Evolutionary conservation across 495 filamentous ascomycete genomes (phyloP).

Genomic region (Hypoxylon trugodes): DNA sequence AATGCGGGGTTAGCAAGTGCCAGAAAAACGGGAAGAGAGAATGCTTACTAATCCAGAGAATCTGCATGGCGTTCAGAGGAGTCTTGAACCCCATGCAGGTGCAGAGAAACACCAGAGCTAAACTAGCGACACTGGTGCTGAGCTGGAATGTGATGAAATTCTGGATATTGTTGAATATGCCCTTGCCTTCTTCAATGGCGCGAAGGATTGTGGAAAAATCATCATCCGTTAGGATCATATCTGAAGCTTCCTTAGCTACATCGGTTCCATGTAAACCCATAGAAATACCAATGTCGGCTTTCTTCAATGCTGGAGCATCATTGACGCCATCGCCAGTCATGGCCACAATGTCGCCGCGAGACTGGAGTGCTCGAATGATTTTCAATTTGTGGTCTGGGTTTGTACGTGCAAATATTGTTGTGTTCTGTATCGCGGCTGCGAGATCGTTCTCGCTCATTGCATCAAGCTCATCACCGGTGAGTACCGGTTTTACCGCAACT

Average conservation of each 20-base stretch:
- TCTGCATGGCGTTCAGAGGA: slow-evolving; percentile 98
- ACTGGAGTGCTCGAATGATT: slow-evolving; percentile 89
- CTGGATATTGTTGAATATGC: slow-evolving; percentile 99
- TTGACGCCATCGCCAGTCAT: slow-evolving; percentile 99
- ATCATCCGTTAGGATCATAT: slow-evolving; percentile 98
- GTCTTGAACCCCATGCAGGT: slow-evolving; percentile 92
- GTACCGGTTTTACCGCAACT: slow-evolving; percentile 70
- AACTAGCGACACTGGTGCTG: slow-evolving; percentile 92
- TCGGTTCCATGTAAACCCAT: slow-evolving; percentile 97
- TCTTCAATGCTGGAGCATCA: slow-evolving; percentile 95
- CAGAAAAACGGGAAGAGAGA: background rate
- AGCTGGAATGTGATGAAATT: slow-evolving; percentile 99
- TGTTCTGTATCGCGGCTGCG: slow-evolving; percentile 80
- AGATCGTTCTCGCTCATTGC: slow-evolving; percentile 86
- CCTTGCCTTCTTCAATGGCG: slow-evolving; percentile 98
- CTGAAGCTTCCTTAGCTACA: slow-evolving; percentile 98
- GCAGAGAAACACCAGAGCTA: slow-evolving; percentile 89
- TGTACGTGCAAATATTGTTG: slow-evolving; percentile 93
- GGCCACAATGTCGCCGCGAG: slow-evolving; percentile 94
- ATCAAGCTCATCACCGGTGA: slow-evolving; percentile 90
- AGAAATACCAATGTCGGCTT: slow-evolving; percentile 96
- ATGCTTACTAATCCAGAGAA: slow-evolving; percentile 95
- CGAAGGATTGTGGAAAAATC: slow-evolving; percentile 97
- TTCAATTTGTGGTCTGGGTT: slow-evolving; percentile 98
- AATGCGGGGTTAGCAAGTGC: slow-evolving; percentile 26